Evolutionary conservation across 768 basidiomycete species (phyloP).

Genomic region (Boletus sensibilis): DNA sequence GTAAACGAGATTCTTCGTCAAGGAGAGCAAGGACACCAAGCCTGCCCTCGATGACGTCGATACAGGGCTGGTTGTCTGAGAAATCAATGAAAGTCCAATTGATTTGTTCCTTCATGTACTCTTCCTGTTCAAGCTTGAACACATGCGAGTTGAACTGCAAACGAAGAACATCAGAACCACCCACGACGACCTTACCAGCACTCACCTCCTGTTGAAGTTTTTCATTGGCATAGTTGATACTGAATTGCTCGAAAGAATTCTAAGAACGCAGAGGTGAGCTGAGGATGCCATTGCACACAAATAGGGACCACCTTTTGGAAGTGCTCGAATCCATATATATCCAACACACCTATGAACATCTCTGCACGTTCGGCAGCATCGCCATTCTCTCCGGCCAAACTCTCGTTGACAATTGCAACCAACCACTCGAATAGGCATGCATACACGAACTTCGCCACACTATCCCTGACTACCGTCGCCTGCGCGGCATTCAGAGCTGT

Average conservation of each 20-base stretch:
- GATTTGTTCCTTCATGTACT: slow-evolving; percentile 97
- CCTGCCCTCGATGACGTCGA: slow-evolving; percentile 97
- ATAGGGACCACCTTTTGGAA: slow-evolving; percentile 77
- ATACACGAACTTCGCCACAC: slow-evolving; percentile 98
- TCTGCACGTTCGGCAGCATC: slow-evolving; percentile 87
- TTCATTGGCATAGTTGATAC: slow-evolving; percentile 99
- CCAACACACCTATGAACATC: slow-evolving; percentile 98
- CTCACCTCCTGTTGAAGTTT: slow-evolving; percentile 94
- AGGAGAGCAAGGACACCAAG: slow-evolving; percentile 92
- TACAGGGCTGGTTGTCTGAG: slow-evolving; percentile 98
- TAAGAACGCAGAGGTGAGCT: slow-evolving; percentile 28
- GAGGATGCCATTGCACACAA: background rate
- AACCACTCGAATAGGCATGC: slow-evolving; percentile 99
- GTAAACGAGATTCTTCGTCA: slow-evolving; percentile 97
- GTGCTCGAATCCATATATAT: slow-evolving; percentile 97
- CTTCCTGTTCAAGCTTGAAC: slow-evolving; percentile 98
- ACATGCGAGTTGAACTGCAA: slow-evolving; percentile 96
- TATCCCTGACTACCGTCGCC: slow-evolving; percentile 92
- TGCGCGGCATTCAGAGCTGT: slow-evolving; percentile 82
- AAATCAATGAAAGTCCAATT: slow-evolving; percentile 99
- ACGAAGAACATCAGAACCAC: slow-evolving; percentile 12
- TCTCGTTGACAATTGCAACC: slow-evolving; percentile 95
- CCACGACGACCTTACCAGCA: background rate
- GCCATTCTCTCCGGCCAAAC: slow-evolving; percentile 91
- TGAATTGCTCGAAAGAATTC: slow-evolving; percentile 97